Conservation (phyloP, 1,139 yeast genomes). For the Candida pseudocylindracea region DNA sequence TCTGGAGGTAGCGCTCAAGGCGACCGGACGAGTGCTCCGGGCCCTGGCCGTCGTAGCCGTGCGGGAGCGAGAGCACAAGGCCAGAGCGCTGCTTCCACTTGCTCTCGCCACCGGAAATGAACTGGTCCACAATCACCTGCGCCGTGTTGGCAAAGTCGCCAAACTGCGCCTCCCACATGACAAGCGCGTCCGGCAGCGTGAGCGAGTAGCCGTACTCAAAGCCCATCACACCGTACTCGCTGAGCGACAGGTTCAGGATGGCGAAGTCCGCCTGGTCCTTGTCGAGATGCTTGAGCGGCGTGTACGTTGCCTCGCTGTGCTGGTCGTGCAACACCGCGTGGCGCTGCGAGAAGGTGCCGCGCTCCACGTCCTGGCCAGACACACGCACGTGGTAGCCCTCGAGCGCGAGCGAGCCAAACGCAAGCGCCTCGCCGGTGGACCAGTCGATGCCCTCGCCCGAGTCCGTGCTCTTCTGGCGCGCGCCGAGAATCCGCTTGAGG, state of each 20-base stretch:
- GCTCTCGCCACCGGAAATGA: conserved; percentile 89
- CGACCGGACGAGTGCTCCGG: conserved; percentile 99
- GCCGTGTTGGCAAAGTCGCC: conserved; percentile 99
- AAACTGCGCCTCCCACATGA: conserved; percentile 99
- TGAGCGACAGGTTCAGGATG: conserved; percentile 88
- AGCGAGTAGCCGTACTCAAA: conserved; percentile 97
- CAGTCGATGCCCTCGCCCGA: conserved; percentile 92
- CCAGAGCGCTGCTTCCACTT: conserved; percentile 99
- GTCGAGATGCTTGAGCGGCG: conserved; percentile 63
- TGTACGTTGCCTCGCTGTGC: conserved; percentile 56
- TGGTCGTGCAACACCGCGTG: conserved; percentile 98
- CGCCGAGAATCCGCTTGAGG: conserved; percentile 79
- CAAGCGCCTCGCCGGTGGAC: conserved; percentile 99
- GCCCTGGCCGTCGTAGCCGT: conserved; percentile 99
- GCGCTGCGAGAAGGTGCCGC: conserved; percentile 99
- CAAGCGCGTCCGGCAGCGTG: conserved; percentile 91
- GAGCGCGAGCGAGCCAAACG: conserved; percentile 75
- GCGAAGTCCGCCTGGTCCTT: conserved; percentile 74
- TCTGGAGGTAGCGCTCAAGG: conserved; percentile 88
- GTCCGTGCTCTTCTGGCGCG: conserved; percentile 73
- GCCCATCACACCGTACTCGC: conserved; percentile 98
- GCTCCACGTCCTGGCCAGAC: conserved; percentile 98
- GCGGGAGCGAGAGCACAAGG: conserved; percentile 84
- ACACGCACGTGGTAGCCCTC: conserved; percentile 97
- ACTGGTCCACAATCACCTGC: conserved; percentile 93